Evolutionary conservation across 495 filamentous ascomycete species (phyloP).

Genomic region (Aspergillus cristatus): DNA sequence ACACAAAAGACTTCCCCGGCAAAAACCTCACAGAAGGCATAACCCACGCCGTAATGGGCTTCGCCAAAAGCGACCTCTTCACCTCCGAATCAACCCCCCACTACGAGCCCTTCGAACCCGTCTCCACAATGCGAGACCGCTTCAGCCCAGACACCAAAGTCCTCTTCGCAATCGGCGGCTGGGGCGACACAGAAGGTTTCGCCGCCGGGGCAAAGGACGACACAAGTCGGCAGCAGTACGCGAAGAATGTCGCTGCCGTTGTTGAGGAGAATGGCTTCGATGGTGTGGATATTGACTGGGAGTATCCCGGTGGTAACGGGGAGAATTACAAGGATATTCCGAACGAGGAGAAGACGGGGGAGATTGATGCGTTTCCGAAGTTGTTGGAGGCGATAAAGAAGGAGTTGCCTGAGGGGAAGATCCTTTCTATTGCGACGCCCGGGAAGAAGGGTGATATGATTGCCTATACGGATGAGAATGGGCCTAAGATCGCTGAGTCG

Average conservation of each 20-base stretch:
- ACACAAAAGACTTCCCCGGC: slow-evolving; percentile 19
- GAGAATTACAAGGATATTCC: slow-evolving; percentile 62
- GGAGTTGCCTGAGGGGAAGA: slow-evolving; percentile 48
- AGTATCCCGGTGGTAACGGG: slow-evolving; percentile 73
- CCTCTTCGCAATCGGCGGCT: slow-evolving; percentile 65
- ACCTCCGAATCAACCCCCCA: slow-evolving; percentile 38
- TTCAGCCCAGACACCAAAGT: slow-evolving; percentile 53
- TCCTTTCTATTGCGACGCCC: slow-evolving; percentile 64
- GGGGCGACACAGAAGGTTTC: slow-evolving; percentile 61
- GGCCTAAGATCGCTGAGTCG: slow-evolving; percentile 52
- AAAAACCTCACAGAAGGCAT: slow-evolving; percentile 19
- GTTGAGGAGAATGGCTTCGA: slow-evolving; percentile 53
- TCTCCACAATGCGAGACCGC: slow-evolving; percentile 45
- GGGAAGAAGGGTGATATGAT: slow-evolving; percentile 63
- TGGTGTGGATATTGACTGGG: slow-evolving; percentile 70
- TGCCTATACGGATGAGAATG: slow-evolving; percentile 54
- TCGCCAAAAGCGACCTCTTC: slow-evolving; percentile 54
- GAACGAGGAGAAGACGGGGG: slow-evolving; percentile 50
- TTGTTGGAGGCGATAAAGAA: slow-evolving; percentile 52
- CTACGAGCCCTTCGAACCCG: slow-evolving; percentile 51
- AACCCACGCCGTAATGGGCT: slow-evolving; percentile 57
- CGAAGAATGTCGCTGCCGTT: slow-evolving; percentile 56
- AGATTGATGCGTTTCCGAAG: slow-evolving; percentile 56
- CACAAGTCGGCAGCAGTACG: slow-evolving; percentile 45
- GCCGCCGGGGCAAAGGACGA: slow-evolving; percentile 45